Conservation (phyloP, 2,329 filamentous ascomycete species). For the Exophiala oligosperma region DNA sequence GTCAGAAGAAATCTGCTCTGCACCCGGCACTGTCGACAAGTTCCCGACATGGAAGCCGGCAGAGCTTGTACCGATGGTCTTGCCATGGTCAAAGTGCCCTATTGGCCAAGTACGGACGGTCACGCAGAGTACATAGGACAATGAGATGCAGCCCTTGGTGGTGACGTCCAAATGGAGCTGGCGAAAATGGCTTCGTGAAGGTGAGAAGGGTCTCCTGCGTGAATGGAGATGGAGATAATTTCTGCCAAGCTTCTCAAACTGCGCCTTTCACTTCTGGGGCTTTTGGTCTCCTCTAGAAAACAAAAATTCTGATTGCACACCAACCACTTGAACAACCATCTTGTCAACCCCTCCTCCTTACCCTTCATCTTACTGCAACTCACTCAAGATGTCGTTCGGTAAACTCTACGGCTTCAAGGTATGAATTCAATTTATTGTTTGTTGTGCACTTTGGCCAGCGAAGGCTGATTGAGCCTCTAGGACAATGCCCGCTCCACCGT, state of each 20-base stretch:
- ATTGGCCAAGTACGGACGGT: neutral
- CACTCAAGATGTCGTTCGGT: constrained; percentile 84
- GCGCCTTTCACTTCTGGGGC: neutral
- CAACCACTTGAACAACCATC: neutral
- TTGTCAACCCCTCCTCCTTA: neutral
- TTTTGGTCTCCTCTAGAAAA: neutral
- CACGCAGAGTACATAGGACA: neutral
- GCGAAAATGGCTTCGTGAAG: too few species aligned
- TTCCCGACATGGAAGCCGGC: constrained; percentile 15
- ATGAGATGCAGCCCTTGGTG: neutral
- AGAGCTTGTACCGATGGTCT: constrained; percentile 11
- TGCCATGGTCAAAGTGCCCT: constrained; percentile 9
- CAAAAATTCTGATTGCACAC: neutral
- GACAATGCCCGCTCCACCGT: constrained; percentile 28
- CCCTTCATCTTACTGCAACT: constrained; percentile 11
- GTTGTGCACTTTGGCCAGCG: constrained; percentile 12
- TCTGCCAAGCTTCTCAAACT: constrained; percentile 6
- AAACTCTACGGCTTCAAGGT: constrained; percentile 91
- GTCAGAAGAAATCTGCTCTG: constrained; percentile 2
- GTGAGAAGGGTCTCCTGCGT: too few species aligned
- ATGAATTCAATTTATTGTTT: constrained; percentile 40
- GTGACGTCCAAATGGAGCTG: too few species aligned
- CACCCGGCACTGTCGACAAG: constrained; percentile 20
- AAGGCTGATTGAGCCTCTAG: constrained; percentile 24
- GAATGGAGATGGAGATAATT: neutral